Conservation (phyloP, 129 eudicot genomes). For the Deinandra increscens region DNA sequence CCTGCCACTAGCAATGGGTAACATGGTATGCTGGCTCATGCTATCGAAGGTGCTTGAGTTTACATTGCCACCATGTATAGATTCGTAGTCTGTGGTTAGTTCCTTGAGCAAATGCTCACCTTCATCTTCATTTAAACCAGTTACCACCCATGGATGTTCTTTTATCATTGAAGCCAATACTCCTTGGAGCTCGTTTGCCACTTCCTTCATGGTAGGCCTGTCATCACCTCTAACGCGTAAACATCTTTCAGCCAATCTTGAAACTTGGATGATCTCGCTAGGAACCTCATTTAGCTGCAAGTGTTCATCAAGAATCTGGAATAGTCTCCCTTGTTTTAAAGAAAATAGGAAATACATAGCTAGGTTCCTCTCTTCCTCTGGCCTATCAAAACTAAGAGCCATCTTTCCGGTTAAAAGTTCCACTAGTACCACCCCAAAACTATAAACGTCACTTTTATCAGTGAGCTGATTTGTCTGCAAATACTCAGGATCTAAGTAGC, state of each 20-base stretch:
- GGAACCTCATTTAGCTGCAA: conserved; percentile 24
- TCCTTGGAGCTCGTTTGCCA: conserved; percentile 35
- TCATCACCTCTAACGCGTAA: conserved; percentile 33
- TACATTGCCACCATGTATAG: not conserved
- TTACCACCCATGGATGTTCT: conserved; percentile 39
- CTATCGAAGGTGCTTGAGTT: conserved; percentile 24
- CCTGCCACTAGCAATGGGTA: conserved; percentile 30
- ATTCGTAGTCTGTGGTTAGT: conserved; percentile 7
- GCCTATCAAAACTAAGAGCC: conserved; percentile 38
- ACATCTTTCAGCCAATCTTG: conserved; percentile 33
- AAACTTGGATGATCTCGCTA: conserved; percentile 18
- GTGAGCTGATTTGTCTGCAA: conserved; percentile 45
- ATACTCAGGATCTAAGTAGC: conserved; percentile 53
- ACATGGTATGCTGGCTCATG: conserved; percentile 14
- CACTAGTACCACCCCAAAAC: conserved; percentile 47
- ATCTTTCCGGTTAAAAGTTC: conserved; percentile 41
- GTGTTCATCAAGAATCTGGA: conserved; percentile 25
- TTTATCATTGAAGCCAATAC: conserved; percentile 25
- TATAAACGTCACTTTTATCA: conserved; percentile 49
- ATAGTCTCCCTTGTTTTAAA: conserved; percentile 24
- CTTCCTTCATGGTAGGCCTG: conserved; percentile 44
- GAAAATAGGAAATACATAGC: conserved; percentile 31
- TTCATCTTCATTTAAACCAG: conserved; percentile 18
- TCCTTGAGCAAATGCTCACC: conserved; percentile 24
- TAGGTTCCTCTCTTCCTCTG: conserved; percentile 41